Evolutionary conservation across 768 basidiomycete genomes (phyloP).

Genomic region (Lactarius tabidus): DNA sequence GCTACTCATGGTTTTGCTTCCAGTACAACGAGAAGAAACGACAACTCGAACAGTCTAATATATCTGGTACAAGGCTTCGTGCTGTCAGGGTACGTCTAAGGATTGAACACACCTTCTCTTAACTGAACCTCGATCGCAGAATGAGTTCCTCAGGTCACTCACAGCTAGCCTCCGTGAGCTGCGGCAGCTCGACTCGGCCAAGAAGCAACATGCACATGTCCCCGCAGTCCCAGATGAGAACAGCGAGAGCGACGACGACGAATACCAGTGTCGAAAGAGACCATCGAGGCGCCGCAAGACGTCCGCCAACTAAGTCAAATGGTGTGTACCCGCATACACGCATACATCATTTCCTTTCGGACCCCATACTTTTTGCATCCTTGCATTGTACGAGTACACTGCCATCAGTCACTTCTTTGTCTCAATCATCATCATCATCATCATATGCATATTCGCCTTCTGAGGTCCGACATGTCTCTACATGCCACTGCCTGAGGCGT

Average conservation of each 20-base stretch:
- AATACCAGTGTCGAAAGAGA: conserved; percentile 41
- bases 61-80: conserved; percentile 46
- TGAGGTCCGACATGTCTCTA: background rate
- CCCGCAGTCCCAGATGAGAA: conserved; percentile 40
- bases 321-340: background rate
- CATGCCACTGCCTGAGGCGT: background rate
- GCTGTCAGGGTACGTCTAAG: conserved; percentile 49
- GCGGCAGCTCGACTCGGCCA: conserved; percentile 55
- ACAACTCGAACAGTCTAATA: conserved; percentile 42
- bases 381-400: conserved; percentile 2
- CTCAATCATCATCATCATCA: background rate
- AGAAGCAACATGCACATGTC: conserved; percentile 43
- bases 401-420: background rate
- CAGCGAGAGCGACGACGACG: conserved; percentile 52
- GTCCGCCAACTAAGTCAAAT: background rate
- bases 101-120: conserved; percentile 3
- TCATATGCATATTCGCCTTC: background rate
- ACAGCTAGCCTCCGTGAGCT: conserved; percentile 53
- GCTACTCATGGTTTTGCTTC: background rate
- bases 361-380: background rate
- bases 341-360: background rate
- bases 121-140: conserved; percentile 37
- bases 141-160: conserved; percentile 65
- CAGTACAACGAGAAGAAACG: conserved; percentile 67
- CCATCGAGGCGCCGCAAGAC: conserved; percentile 29